phyloP scores from a whole-genome alignment of 768 basidiomycete species.

The Trametes maxima region DNA sequence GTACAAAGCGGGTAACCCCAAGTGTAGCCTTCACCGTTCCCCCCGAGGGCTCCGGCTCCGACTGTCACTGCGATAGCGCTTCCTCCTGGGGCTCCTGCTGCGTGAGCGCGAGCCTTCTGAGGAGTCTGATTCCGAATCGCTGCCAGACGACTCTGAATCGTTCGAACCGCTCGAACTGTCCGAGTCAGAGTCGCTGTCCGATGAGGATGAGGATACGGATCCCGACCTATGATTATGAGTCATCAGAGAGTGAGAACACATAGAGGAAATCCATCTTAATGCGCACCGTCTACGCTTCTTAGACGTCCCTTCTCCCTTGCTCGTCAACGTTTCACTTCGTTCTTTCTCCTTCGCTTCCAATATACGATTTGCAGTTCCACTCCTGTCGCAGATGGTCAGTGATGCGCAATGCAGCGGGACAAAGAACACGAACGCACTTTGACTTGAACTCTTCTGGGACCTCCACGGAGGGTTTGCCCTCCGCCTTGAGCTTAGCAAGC shows the following conservation, averaged over 20 bases:
- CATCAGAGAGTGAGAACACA: not conserved
- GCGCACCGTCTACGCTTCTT: conserved; percentile 38
- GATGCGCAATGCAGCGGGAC: not conserved
- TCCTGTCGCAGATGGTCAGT: conserved; percentile 42
- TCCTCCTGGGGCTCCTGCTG: conserved; percentile 19
- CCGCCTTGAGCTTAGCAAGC: conserved; percentile 65
- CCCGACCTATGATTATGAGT: conserved; percentile 1
- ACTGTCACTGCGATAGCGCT: conserved; percentile 25
- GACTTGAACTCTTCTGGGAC: conserved; percentile 90
- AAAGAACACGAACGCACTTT: conserved; percentile 50
- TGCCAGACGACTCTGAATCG: conserved; percentile 39
- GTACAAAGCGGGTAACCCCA: too few species aligned
- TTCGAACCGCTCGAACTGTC: conserved; percentile 30
- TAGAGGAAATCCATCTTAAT: not conserved
- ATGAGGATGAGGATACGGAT: conserved; percentile 17
- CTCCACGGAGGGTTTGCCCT: conserved; percentile 77
- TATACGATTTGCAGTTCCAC: conserved; percentile 84
- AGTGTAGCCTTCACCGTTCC: conserved; percentile 1
- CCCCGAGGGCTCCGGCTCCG: conserved; percentile 22
- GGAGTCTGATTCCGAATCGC: conserved; percentile 47
- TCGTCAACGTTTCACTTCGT: conserved; percentile 36
- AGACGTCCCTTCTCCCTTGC: conserved; percentile 27
- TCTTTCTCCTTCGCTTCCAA: conserved; percentile 83
- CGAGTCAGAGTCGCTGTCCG: conserved; percentile 24
- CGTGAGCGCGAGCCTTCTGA: conserved; percentile 38